Evolutionary conservation across 495 filamentous ascomycete species (phyloP).

Genomic region (Halenospora varia): DNA sequence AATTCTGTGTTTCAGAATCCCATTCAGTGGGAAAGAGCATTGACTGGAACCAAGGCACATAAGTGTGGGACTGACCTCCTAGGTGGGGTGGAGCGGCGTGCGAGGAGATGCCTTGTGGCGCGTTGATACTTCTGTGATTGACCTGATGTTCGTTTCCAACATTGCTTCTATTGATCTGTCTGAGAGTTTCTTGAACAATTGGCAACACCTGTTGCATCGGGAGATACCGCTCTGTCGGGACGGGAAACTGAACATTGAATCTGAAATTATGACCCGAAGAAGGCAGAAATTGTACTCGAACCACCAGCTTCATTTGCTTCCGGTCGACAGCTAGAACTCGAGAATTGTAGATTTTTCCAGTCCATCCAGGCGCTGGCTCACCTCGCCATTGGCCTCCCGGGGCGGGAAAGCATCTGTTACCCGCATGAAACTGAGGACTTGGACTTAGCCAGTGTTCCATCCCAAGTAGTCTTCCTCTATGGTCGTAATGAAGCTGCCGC

Average conservation of each 20-base stretch:
- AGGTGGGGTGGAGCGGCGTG: too few relatives aligned
- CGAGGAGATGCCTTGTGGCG: too few relatives aligned
- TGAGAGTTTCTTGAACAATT: slow-evolving; percentile 22
- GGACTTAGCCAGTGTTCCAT: slow-evolving; percentile 8
- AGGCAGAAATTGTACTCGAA: too few relatives aligned
- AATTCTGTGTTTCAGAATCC: slow-evolving; percentile 37
- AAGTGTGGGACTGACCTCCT: not conserved
- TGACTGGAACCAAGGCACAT: slow-evolving; percentile 34
- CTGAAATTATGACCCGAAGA: too few relatives aligned
- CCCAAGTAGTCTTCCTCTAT: slow-evolving; percentile 9
- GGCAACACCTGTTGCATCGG: slow-evolving; percentile 21
- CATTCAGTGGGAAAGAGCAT: slow-evolving; percentile 46
- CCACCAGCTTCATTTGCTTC: slow-evolving; percentile 18
- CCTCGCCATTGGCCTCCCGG: not conserved
- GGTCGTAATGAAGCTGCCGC: slow-evolving; percentile 31
- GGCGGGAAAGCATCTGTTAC: slow-evolving; percentile 26
- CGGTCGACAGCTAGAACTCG: slow-evolving; percentile 22
- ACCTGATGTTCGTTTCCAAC: too few relatives aligned
- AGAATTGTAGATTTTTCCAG: slow-evolving; percentile 24
- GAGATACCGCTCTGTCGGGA: slow-evolving; percentile 18
- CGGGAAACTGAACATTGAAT: slow-evolving; percentile 26
- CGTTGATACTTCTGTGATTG: too few relatives aligned
- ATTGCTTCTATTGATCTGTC: slow-evolving; percentile 3
- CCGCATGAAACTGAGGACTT: slow-evolving; percentile 29
- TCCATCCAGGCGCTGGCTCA: slow-evolving; percentile 22